These are phyloP conservation scores for Microstroma glucosiphilum DNA, from an alignment of 1,284 basidiomycete genomes.

Conservation along the genomic window DNA sequence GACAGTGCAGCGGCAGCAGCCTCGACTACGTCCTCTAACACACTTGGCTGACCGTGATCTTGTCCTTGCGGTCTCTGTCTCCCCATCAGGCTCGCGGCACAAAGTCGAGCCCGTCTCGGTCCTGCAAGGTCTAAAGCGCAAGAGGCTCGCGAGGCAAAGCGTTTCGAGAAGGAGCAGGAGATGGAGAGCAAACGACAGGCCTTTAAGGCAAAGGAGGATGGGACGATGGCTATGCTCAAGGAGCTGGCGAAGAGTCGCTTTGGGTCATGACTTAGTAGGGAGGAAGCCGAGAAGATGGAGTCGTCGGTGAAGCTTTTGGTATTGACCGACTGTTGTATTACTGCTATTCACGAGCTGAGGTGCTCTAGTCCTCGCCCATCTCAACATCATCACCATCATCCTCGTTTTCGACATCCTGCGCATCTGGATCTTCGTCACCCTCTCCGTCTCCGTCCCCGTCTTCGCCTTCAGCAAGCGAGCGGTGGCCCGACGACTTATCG, in stretches of 20 bases:
- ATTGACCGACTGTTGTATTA: too few relatives aligned
- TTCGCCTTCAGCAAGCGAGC: too few relatives aligned
- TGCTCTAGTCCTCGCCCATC: not conserved
- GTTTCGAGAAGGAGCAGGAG: not conserved
- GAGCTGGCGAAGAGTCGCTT: not conserved
- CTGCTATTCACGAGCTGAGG: too few relatives aligned
- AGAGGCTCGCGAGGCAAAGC: not conserved
- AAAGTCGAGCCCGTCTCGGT: not conserved
- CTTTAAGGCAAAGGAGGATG: not conserved
- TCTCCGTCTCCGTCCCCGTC: not conserved
- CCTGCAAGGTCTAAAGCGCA: too few relatives aligned
- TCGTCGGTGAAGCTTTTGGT: too few relatives aligned
- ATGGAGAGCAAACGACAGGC: not conserved
- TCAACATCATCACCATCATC: constrained; percentile 2
- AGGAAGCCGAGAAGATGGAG: too few relatives aligned
- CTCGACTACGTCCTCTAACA: not conserved
- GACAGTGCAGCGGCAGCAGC: not conserved
- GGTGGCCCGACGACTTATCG: too few relatives aligned
- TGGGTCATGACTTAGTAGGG: not conserved
- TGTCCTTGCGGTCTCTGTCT: not conserved
- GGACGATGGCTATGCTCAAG: constrained; percentile 2
- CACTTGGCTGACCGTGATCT: not conserved
- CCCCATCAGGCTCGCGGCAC: not conserved
- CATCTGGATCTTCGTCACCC: not conserved
- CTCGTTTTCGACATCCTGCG: not conserved